Base-by-base conservation (phyloP, 179 eudicot species). In the Heliamphora pulchella region DNA sequence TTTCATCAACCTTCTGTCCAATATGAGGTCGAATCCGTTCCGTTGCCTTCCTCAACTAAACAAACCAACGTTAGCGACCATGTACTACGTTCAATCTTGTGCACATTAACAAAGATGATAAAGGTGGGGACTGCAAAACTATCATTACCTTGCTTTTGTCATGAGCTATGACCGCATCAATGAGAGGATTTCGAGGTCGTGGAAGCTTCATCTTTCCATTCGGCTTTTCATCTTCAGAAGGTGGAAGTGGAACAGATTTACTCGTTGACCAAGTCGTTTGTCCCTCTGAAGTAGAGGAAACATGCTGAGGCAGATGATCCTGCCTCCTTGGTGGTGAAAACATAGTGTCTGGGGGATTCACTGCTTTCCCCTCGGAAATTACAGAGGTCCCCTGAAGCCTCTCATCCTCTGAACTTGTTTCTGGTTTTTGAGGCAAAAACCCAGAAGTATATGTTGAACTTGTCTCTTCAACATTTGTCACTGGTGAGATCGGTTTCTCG, bases 91-190 rank as follows among this genome's bases (percentile, higher is more conserved):
- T 70, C 44, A 65, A 44, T 47, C 47, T 47, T 15, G 53, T 18
- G 46, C 47, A 43, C 64, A 71, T 51, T 15, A 18, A 5, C 13
- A 55, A 62, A 57, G 55, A 31, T 7, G 8, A 3, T 5, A 48
- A 41, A 67, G 72, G 43, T 1, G 18, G 50, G 44, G 4, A 22
- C 71, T 48, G 47, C 5, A 75, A 62, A 58, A 74, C 53, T 31
- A 58, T 41, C 47, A 78, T 41, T 83, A 96, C 99, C 95, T 90
- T 94, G 96, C 93, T 96, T 89, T 91, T 94, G 83, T 92, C 99
- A 82, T 85, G 91, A 74, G 96, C 93, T 80, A 86, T 91, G 61
- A 94, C 96, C 77, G 91, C 99, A 83, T 91, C 92, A 54, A 96
- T 90, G 67, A 96, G 91, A 83, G 99, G 99, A 81, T 90, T 94